These are phyloP conservation scores for Chytriomyces sp. DNA, from an alignment of 192 early-diverging fungal species.

Conservation along the genomic window DNA sequence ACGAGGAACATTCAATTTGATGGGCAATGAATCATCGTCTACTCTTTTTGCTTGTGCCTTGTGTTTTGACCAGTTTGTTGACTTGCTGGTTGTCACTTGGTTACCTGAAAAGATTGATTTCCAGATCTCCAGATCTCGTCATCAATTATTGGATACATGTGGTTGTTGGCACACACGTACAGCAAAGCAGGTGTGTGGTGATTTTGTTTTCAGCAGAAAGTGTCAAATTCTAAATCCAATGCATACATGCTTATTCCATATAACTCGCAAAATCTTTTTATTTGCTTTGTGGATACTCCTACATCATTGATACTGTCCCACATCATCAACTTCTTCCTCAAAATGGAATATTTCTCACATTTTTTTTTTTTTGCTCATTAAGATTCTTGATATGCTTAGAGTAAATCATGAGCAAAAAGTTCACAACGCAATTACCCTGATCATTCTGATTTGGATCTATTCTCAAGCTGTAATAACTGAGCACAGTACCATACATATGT, in stretches of 20 bases:
- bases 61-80: not conserved
- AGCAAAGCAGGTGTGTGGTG: not conserved
- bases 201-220: not conserved
- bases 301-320: not conserved
- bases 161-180: conserved; percentile 3
- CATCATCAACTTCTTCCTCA: not conserved
- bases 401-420: not conserved
- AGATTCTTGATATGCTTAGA: conserved; percentile 13
- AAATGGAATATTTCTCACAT: not conserved
- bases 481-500: conserved; percentile 5
- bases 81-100: not conserved
- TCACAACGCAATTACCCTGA: not conserved
- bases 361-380: not conserved
- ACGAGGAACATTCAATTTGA: not conserved
- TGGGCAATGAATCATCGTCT: not conserved
- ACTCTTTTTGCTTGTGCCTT: not conserved
- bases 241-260: conserved; percentile 15
- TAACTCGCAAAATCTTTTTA: conserved; percentile 3
- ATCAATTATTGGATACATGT: conserved; percentile 20
- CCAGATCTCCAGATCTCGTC: not conserved
- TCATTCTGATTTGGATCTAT: conserved; percentile 8
- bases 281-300: conserved; percentile 1
- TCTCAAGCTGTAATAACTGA: conserved; percentile 10
- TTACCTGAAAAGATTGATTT: conserved; percentile 13
- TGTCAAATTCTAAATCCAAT: not conserved